A percentile compares a stretch with the other conserved stretches of the same genome.
Evolutionary conservation across 2,329 filamentous ascomycete species (phyloP).

Genomic region (Didymellaceae sp.): DNA sequence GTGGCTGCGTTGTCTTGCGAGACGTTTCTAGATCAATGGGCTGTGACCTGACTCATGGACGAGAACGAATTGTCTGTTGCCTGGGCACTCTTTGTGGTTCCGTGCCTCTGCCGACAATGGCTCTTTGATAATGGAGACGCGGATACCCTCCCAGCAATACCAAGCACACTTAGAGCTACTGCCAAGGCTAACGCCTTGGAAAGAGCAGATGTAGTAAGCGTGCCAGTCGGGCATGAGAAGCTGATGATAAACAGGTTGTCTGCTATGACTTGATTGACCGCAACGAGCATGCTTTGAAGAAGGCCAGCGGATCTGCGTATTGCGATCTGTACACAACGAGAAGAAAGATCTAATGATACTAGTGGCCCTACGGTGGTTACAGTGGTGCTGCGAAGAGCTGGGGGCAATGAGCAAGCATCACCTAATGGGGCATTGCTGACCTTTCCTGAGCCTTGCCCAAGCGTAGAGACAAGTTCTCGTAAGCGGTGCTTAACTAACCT

Average conservation of each 20-base stretch:
- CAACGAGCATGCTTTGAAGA: background rate
- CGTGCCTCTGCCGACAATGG: background rate
- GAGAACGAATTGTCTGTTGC: background rate
- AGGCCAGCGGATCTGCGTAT: background rate
- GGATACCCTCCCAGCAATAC: background rate
- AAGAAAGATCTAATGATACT: background rate
- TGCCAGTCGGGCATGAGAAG: background rate
- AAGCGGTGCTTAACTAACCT: background rate
- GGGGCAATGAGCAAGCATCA: background rate
- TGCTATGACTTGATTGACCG: background rate
- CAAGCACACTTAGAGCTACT: background rate
- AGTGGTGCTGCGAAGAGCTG: background rate
- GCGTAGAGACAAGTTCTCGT: background rate
- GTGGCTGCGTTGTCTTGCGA: background rate
- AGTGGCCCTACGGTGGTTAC: background rate
- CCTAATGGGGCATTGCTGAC: background rate
- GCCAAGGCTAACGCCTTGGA: background rate
- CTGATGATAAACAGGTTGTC: background rate
- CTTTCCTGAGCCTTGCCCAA: background rate
- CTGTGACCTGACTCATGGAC: background rate
- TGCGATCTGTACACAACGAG: background rate
- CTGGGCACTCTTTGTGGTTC: background rate
- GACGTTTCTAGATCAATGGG: background rate
- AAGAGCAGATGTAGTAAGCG: background rate
- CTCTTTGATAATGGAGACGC: background rate